Base-by-base conservation (phyloP, 768 basidiomycete genomes). In the Cystofilobasidium ferigula region DNA sequence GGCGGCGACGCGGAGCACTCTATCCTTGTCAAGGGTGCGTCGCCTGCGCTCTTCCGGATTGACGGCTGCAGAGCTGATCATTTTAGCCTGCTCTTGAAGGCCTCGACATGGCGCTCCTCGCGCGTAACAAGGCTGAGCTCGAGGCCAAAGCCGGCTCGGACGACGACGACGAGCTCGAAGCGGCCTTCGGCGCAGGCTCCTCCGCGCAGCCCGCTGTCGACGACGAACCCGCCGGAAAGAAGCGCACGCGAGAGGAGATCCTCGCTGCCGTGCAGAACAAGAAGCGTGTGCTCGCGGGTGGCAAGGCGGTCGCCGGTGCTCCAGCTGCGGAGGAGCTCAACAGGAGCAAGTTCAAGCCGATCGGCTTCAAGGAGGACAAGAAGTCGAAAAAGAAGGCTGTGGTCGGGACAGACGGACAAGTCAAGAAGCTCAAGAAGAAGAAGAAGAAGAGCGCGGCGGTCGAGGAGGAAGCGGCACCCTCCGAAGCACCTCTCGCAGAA, bases 1-100 rank as follows among this genome's bases (percentile, higher is more conserved):
- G 89, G 89, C 22, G 88, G 89, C 42, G 89, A 94, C 74, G 83
- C 84, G 47, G 81, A 87, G 65, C 90, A 93, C 73, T 85, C 88
- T 14, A 82, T 92, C 64, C 82, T 92, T 14, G 88, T 92, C 47
- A 94, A 91, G 72, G 77, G 77, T 67, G 38, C 28, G 53, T 28
- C 35, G 20, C 13, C 28, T 20, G 26, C 34, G 8, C 45, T 53
- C 51, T 36, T 36, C 7, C 7, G 24, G 30, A 28, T 35, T 13
- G 34, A 20, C 40, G 20, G 10, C 40, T 42, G 40, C 10, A 42
- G 10, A 10, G 40, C 20, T 20, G 40, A 10, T 42, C 10, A 26
- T 8, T 53, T 28, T 57, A 3, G 10, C 58, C 7, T 3, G 13
- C 54, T 8, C 38, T 47, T 12, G 18, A 18, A 71, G 89, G 89